Evolutionary conservation across 2,329 filamentous ascomycete species (phyloP), one percentile per base, ranked within the genome.

Genomic region (Colletotrichum salicis): DNA sequence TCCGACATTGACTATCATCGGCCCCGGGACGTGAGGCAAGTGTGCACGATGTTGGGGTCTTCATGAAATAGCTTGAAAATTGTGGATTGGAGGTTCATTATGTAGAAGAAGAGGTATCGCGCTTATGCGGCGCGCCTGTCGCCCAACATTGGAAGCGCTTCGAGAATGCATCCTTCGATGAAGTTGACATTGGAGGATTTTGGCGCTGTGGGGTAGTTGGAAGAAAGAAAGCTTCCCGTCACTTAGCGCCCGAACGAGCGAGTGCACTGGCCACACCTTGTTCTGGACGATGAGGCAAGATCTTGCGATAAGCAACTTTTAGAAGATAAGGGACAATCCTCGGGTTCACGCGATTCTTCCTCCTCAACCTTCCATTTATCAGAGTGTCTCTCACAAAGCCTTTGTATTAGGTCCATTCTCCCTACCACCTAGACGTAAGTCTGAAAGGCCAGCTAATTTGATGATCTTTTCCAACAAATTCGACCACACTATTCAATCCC

Each of bases 251-350:
- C 60, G 61, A 71, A 48, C 41, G 41, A 10, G 19, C 19, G 41
- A 48, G 63, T 67, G 70, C 70, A 72, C 70, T 72, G 70, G 66
- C 70, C 70, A 58, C 70, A 72, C 61, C 61, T 72, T 72, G 67
- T 70, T 71, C 55, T 51, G 5, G 13, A 19, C 19, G 54, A 24
- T 19, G 29, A 24, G 52, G 61, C 67, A 52, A 67, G 64, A 45
- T 58, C 52, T 6, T 19, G 15, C n/a, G 27, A 59, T 68, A 37
- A 60, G 24, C 24, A 57, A 29, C 27, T 29, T 5, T 29, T 1
- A 29, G 27, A 29, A 51, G 41, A 51, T 59, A 71, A 71, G 69
- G 52, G 27, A 29, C 27, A 29, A 29, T 29, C 27, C 27, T 29
- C 27, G 27, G 27, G 2, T 10, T 24, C n/a, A 29, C 27, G 31